Base-by-base conservation (phyloP, 1,284 basidiomycete genomes). In the Schizophyllum amplum region DNA sequence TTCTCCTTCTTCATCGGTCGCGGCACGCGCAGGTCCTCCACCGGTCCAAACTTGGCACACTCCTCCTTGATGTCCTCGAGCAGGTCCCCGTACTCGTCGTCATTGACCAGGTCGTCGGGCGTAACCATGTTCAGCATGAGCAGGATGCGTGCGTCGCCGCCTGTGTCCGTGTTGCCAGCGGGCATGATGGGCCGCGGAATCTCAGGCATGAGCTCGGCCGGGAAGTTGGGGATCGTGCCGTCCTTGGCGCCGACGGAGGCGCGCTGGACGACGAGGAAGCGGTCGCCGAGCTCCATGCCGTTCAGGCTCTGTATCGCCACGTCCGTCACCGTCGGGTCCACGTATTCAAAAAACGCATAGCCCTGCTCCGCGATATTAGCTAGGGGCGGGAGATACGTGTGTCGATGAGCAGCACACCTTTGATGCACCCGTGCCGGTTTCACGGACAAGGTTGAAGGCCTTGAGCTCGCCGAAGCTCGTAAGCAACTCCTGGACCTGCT, bases 61-160 rank as follows among this genome's bases (percentile, higher is more conserved):
- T 99, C 96, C 62, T 96, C 92, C 64, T 90, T 90, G 67, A 99
- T 86, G 69, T 99, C 96, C 67, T 97, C 94, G 61, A 92, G 84
- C 57, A 99, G 86, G 64, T 99, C 96, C 20, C 83, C 83, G 68
- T 97, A 99, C 67, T 99, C 96, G 60, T 87, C 77, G 69, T 98
- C 96, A 67, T 95, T 88, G 24, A 82, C 73, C 56, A 99, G 81
- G 69, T 99, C 96, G 57, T 99, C 96, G 2, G 92, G 73, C 0
- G 92, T 92, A 61, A 99, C 94, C 97, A 99, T 99, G 80, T 99
- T 99, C 67, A 99, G 78, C 87, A 99, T 91, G 67, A 98, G 87
- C 68, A 99, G 82, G 68, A 96, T 94, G 49, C 90, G 85, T 15
- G 87, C 84, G 50, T 87, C 80, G 11, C 72, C 73, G 26, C 72